Evolutionary conservation across 768 basidiomycete species (phyloP), one percentile per base, ranked within the genome.

Genomic region (Coprinellus aureogranulatus): DNA sequence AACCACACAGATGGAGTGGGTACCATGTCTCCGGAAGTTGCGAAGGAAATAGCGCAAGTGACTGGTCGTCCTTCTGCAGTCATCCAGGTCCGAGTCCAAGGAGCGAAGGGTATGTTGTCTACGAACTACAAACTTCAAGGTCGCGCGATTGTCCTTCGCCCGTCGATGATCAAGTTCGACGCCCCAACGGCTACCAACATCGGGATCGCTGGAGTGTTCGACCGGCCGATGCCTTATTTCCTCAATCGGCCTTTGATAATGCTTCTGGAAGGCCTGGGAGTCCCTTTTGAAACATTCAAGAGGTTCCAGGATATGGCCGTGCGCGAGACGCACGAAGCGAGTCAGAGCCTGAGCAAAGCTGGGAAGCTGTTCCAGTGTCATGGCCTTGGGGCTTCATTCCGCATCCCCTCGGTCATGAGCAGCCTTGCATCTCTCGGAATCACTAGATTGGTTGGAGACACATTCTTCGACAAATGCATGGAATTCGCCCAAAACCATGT

Each of bases 1-100:
- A 70, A 72, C 47, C 88, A 88, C 67, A 89, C 88, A 0, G 89
- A 90, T 64, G 89, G 88, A 4, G 83, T 87, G 20, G 90, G 88
- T 0, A 83, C 80, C 0, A 79, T 88, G 59, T 88, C 86, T 1
- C 65, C 67, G 9, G 76, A 81, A 20, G 67, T 89, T 22, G 84
- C 85, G 1, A 62, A 67, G 4, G 78, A 76, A 6, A 83, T 89
- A 10, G 78, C 76, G 53, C 60, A 75, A 26, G 65, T 65, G 3
- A 67, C 61, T 9, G 71, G 68, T 48, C 67, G 67, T 3, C 69
- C 74, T 58, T 77, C 85, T 1, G 73, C 80, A 8, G 82, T 83
- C 18, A 81, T 78, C 60, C 85, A 89, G 64, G 74, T 88, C 31
- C 81, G 86, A 18, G 81, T 85, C 61, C 73, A 73, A 60, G 88